These are phyloP conservation scores for Calonectria pteridis DNA, from an alignment of 2,329 filamentous ascomycete species.

Conservation along the genomic window DNA sequence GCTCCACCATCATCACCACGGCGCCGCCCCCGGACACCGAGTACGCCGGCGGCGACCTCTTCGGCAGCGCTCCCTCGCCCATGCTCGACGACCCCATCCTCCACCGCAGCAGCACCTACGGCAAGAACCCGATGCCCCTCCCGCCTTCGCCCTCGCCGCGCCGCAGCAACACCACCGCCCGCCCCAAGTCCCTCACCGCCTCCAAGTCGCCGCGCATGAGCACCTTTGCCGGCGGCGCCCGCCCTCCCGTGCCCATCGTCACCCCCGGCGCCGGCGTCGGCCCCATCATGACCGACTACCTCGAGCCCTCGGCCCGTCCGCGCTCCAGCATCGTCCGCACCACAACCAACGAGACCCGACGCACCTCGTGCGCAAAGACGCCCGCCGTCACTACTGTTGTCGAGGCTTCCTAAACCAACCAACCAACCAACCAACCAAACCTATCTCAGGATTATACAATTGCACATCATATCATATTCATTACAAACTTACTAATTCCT, in stretches of 20 bases:
- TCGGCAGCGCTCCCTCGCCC: not conserved
- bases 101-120: slow-evolving; percentile 21
- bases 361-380: not conserved
- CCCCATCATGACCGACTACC: slow-evolving; percentile 3
- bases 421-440: not conserved
- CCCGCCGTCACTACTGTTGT: not conserved
- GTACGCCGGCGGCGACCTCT: not conserved
- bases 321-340: not conserved
- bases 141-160: not conserved
- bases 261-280: not conserved
- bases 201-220: not conserved
- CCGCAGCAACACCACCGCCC: not conserved
- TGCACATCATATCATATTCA: not conserved
- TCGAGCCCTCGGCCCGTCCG: not conserved
- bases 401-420: not conserved
- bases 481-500: not conserved
- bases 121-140: not conserved
- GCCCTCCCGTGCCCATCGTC: not conserved
- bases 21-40: not conserved
- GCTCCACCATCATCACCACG: slow-evolving; percentile 10
- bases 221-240: not conserved
- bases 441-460: not conserved
- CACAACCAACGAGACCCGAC: not conserved
- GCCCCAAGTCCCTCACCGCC: not conserved
- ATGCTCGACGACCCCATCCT: slow-evolving; percentile 1